phyloP scores from a whole-genome alignment of 768 basidiomycete genomes.

The Suillus subaureus region DNA sequence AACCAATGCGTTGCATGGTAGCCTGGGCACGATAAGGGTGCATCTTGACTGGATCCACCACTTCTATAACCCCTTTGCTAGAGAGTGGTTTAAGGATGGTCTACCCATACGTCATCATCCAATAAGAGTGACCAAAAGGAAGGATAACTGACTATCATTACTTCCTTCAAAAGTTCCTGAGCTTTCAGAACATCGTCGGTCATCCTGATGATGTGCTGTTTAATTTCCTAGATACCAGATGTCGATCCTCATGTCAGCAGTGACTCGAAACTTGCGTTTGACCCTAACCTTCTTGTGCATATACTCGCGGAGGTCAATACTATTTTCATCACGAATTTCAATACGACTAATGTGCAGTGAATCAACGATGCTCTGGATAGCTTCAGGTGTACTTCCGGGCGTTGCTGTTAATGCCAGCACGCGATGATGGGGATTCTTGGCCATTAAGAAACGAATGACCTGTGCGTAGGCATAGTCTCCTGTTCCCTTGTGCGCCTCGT shows the following conservation, averaged over 20 bases:
- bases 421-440: conserved; percentile 92
- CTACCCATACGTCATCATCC: conserved; percentile 19
- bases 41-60: conserved; percentile 59
- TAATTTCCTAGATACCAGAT: conserved; percentile 52
- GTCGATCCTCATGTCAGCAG: conserved; percentile 1
- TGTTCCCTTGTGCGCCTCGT: conserved; percentile 93
- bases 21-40: conserved; percentile 65
- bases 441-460: conserved; percentile 87
- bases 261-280: conserved; percentile 5
- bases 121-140: conserved; percentile 4
- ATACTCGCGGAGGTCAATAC: conserved; percentile 83
- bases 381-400: conserved; percentile 82
- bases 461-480: conserved; percentile 94
- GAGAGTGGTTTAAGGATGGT: conserved; percentile 40
- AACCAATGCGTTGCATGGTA: conserved; percentile 39
- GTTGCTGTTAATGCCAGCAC: conserved; percentile 95
- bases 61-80: conserved; percentile 45
- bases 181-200: conserved; percentile 64
- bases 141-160: conserved; percentile 68
- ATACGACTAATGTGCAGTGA: conserved; percentile 92
- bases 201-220: conserved; percentile 79
- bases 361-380: conserved; percentile 91
- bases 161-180: conserved; percentile 62
- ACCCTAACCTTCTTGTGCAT: conserved; percentile 79
- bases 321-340: conserved; percentile 91